These are phyloP conservation scores for Clarireedia hainanense DNA, from an alignment of 2,329 filamentous ascomycete species.

Conservation along the genomic window DNA sequence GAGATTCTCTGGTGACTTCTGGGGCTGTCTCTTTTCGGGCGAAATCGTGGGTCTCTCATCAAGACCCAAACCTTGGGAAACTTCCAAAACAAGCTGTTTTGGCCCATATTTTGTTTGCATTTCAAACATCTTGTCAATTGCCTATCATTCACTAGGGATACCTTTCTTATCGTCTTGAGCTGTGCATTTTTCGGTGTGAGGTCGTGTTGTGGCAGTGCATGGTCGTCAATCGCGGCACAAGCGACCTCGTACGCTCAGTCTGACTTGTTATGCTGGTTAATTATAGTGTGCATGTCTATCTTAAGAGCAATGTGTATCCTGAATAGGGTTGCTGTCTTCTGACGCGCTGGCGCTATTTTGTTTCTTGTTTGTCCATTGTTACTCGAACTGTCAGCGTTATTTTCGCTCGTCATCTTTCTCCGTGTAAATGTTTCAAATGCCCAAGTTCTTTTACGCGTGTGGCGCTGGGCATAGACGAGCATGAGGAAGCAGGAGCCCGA, in stretches of 20 bases:
- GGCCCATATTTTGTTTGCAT: background rate
- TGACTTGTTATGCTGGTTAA: slow-evolving; percentile 1
- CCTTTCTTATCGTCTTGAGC: background rate
- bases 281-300: slow-evolving; percentile 5
- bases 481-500: background rate
- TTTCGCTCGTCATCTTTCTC: slow-evolving; percentile 8
- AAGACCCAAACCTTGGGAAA: background rate
- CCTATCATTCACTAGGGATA: background rate
- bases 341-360: background rate
- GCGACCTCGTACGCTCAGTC: slow-evolving; percentile 2
- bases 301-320: background rate
- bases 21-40: background rate
- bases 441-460: background rate
- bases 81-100: background rate
- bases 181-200: background rate
- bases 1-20: too few relatives aligned
- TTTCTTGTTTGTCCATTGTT: background rate
- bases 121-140: background rate
- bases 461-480: slow-evolving; percentile 7
- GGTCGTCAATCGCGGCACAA: slow-evolving; percentile 5
- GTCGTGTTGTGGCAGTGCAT: slow-evolving; percentile 6
- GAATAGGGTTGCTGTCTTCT: background rate
- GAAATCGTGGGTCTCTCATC: background rate
- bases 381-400: background rate
- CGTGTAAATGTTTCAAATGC: background rate